These are phyloP conservation scores for Circinella minor DNA, from an alignment of 371 early-diverging fungal genomes.

Conservation along the genomic window DNA sequence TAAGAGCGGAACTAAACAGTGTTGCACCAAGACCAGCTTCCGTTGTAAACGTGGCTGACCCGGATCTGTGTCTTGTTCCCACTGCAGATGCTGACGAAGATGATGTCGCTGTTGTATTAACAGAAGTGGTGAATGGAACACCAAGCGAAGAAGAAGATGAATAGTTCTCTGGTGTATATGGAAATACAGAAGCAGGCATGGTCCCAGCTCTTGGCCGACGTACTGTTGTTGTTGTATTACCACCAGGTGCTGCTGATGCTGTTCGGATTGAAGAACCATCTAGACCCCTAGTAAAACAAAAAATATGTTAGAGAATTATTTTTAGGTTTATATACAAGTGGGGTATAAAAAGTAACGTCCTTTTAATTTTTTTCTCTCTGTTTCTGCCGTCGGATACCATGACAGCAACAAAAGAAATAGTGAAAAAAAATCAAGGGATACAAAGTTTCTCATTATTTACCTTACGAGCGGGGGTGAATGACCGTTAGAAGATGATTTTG, in stretches of 20 bases:
- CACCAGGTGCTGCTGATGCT: slow-evolving; percentile 3
- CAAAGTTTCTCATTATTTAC: neutral
- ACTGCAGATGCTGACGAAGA: slow-evolving; percentile 12
- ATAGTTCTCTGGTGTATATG: slow-evolving; percentile 1
- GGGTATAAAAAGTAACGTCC: no score
- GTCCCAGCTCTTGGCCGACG: slow-evolving; percentile 49
- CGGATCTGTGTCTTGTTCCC: slow-evolving; percentile 50
- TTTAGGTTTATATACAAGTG: no score
- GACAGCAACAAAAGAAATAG: slow-evolving; percentile 7
- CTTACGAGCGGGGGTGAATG: slow-evolving; percentile 11
- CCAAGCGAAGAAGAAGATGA: neutral
- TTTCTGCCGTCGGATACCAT: neutral
- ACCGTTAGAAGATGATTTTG: slow-evolving; percentile 2
- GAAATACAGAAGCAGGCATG: slow-evolving; percentile 35
- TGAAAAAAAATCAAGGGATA: no score
- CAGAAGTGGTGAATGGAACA: slow-evolving; percentile 18
- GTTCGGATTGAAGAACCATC: neutral
- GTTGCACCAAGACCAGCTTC: slow-evolving; percentile 55
- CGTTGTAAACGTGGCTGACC: slow-evolving; percentile 44
- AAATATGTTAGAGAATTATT: neutral
- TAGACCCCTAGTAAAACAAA: neutral
- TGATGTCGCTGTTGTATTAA: neutral
- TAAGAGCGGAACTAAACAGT: slow-evolving; percentile 40
- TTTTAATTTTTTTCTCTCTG: neutral
- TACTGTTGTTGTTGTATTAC: slow-evolving; percentile 1